Evolutionary conservation across 1,139 yeast genomes (phyloP).

Genomic region (Entelexis sorbosivorans): DNA sequence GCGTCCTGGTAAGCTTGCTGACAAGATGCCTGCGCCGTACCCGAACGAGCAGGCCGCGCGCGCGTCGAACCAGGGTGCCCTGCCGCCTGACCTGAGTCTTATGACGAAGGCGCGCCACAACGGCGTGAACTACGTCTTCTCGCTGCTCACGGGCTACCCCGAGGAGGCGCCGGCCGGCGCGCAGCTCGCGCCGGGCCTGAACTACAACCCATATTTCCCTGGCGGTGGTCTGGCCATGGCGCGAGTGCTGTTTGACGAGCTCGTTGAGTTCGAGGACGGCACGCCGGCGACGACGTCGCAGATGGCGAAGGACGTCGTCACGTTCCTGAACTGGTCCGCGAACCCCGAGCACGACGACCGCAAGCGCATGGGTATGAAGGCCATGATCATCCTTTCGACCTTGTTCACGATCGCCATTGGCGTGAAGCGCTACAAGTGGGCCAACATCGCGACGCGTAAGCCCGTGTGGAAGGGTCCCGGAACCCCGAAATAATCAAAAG

Average conservation of each 20-base stretch:
- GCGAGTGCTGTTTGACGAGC: slow-evolving; percentile 90
- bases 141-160: slow-evolving; percentile 95
- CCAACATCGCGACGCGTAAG: slow-evolving; percentile 91
- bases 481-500: slow-evolving; percentile 20
- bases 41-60: slow-evolving; percentile 98
- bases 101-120: slow-evolving; percentile 99
- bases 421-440: slow-evolving; percentile 98
- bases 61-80: slow-evolving; percentile 98
- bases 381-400: slow-evolving; percentile 65
- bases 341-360: slow-evolving; percentile 99
- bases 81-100: slow-evolving; percentile 95
- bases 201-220: slow-evolving; percentile 99
- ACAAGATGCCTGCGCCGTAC: slow-evolving; percentile 89
- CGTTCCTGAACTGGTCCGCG: slow-evolving; percentile 95
- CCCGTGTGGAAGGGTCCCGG: slow-evolving; percentile 42
- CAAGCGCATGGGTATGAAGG: slow-evolving; percentile 94
- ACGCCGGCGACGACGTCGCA: slow-evolving; percentile 97
- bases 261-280: slow-evolving; percentile 97
- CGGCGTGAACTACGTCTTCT: slow-evolving; percentile 88
- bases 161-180: slow-evolving; percentile 99
- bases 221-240: slow-evolving; percentile 99
- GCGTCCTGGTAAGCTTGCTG: slow-evolving; percentile 97
- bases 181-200: slow-evolving; percentile 77
- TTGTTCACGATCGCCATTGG: slow-evolving; percentile 75
- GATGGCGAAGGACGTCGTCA: slow-evolving; percentile 97